A percentile compares a stretch with the other conserved stretches of the same genome.
phyloP scores from a whole-genome alignment of 2,329 filamentous ascomycete species.

The Moelleriella libera region DNA sequence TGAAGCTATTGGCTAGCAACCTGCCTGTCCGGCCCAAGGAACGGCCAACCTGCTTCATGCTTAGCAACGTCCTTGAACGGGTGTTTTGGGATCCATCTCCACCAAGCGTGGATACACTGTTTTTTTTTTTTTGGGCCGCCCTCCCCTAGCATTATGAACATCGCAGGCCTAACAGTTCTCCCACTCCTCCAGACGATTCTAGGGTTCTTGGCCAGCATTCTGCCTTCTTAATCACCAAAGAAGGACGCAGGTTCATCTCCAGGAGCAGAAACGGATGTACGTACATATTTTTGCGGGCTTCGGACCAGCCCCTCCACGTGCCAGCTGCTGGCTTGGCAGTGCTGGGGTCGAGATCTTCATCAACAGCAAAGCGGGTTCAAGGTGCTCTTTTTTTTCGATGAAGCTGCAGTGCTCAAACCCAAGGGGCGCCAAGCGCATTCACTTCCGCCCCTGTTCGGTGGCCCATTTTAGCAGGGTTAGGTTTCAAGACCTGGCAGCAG shows the following conservation, averaged over 20 bases:
- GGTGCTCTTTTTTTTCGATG: background rate
- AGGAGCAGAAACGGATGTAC: background rate
- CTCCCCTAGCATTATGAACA: too few species aligned
- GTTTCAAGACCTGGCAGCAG: conserved; percentile 1
- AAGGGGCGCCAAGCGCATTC: background rate
- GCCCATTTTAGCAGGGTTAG: background rate
- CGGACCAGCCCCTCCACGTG: background rate
- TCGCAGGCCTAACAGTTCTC: too few species aligned
- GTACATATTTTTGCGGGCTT: background rate
- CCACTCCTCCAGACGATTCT: background rate
- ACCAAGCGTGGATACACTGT: too few species aligned
- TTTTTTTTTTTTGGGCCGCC: too few species aligned
- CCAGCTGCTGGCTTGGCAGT: background rate
- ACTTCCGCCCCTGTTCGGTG: background rate
- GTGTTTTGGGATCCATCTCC: too few species aligned
- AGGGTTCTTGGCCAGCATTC: background rate
- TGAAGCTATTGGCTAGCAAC: background rate
- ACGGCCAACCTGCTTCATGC: too few species aligned
- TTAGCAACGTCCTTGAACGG: too few species aligned
- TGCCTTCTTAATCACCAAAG: background rate
- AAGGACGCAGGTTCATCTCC: background rate
- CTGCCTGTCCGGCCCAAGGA: background rate
- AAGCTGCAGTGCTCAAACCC: background rate
- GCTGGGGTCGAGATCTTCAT: background rate
- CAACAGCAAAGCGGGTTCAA: background rate